These are phyloP conservation scores for Hymenoscyphus repandus DNA, from an alignment of 2,329 filamentous ascomycete species.

Conservation along the genomic window DNA sequence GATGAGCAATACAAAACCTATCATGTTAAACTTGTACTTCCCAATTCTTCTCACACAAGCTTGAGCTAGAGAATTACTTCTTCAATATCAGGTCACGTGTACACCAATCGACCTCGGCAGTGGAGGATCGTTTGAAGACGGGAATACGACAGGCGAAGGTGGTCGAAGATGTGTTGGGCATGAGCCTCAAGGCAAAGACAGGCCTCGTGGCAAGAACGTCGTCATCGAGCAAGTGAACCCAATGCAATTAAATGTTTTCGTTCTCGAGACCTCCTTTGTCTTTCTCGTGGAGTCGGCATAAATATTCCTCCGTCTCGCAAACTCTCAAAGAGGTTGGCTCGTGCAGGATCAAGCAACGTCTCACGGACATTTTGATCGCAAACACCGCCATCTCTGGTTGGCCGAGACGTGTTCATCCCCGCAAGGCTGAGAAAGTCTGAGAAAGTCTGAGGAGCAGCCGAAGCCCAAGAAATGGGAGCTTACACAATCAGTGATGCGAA, in stretches of 20 bases:
- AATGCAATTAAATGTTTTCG: neutral
- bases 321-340: too few species aligned
- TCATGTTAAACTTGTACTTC: too few species aligned
- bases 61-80: too few species aligned
- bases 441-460: neutral
- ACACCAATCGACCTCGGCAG: too few species aligned
- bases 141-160: neutral
- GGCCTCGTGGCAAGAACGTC: slow-evolving; percentile 15
- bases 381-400: too few species aligned
- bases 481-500: slow-evolving; percentile 11
- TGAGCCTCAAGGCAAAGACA: neutral
- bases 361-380: neutral
- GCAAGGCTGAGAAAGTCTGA: slow-evolving; percentile 18
- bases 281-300: slow-evolving; percentile 10
- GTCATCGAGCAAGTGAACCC: slow-evolving; percentile 5
- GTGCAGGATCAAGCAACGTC: slow-evolving; percentile 2
- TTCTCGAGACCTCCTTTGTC: neutral
- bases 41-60: too few species aligned
- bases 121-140: too few species aligned
- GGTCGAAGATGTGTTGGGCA: neutral
- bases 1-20: too few species aligned
- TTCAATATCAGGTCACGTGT: too few species aligned
- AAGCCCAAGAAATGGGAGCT: neutral
- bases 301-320: slow-evolving; percentile 16
- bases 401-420: neutral